Conservation (phyloP, 768 basidiomycete species). For the Aureoboletus auriporus region DNA sequence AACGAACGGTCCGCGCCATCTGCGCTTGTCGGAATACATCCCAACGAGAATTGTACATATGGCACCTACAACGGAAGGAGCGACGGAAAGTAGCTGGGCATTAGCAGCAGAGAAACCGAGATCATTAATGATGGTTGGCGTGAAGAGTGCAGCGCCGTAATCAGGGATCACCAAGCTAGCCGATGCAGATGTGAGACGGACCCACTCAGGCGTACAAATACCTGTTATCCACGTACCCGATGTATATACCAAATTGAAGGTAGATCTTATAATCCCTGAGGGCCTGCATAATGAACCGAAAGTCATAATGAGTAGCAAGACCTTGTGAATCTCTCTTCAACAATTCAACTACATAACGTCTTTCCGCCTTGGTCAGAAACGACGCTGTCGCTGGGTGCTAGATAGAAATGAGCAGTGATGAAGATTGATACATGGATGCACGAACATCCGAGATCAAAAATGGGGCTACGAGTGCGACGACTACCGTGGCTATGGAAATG, state of each 20-base stretch:
- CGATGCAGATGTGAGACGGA: conserved; percentile 1
- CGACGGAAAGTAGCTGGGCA: conserved; percentile 32
- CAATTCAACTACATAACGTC: conserved; percentile 34
- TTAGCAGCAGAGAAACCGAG: conserved; percentile 43
- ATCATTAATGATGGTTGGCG: conserved; percentile 43
- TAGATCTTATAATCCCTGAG: conserved; percentile 42
- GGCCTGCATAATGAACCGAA: conserved; percentile 46
- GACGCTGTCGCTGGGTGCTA: conserved; percentile 53
- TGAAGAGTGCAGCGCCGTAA: conserved; percentile 37
- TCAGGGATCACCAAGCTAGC: conserved; percentile 28
- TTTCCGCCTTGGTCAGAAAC: conserved; percentile 46
- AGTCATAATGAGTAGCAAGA: conserved; percentile 41
- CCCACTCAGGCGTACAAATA: not conserved
- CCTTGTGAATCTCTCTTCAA: conserved; percentile 40
- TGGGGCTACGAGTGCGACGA: too few relatives aligned
- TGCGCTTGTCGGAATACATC: conserved; percentile 37
- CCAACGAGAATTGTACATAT: conserved; percentile 36
- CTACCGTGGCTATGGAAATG: too few relatives aligned
- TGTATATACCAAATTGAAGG: conserved; percentile 31
- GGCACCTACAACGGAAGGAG: conserved; percentile 43
- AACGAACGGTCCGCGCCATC: conserved; percentile 45
- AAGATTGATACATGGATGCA: not conserved
- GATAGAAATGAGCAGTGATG: not conserved
- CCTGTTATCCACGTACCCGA: conserved; percentile 29
- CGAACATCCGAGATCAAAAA: too few relatives aligned